Conservation (phyloP, 1,139 yeast genomes). For the Debaryomyces sp. region DNA sequence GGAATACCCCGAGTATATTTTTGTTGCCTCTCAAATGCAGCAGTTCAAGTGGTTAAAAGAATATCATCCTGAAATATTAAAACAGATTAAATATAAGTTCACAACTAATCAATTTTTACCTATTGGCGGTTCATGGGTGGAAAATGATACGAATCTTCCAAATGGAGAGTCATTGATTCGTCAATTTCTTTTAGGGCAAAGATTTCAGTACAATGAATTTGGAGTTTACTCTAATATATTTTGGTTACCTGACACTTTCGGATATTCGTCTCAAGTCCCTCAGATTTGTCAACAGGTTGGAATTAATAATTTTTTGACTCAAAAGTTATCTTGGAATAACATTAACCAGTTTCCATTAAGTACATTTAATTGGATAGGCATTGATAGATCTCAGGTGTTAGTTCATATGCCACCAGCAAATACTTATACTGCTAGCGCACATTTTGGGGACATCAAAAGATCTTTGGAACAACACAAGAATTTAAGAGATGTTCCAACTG, state of each 20-base stretch:
- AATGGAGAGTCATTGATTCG: slow-evolving; percentile 87
- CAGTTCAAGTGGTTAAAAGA: slow-evolving; percentile 89
- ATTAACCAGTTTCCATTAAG: slow-evolving; percentile 86
- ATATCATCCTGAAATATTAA: slow-evolving; percentile 81
- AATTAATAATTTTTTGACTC: slow-evolving; percentile 83
- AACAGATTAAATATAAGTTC: slow-evolving; percentile 64
- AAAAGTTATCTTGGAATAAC: slow-evolving; percentile 94
- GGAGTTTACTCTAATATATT: slow-evolving; percentile 74
- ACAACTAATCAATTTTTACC: slow-evolving; percentile 79
- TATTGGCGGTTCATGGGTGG: slow-evolving; percentile 98
- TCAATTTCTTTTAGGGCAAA: slow-evolving; percentile 88
- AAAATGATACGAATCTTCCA: slow-evolving; percentile 93
- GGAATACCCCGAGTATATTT: slow-evolving; percentile 87
- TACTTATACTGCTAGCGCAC: slow-evolving; percentile 91
- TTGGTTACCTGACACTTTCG: slow-evolving; percentile 98
- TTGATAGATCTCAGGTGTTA: slow-evolving; percentile 89
- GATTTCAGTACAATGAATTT: slow-evolving; percentile 77
- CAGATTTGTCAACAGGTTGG: slow-evolving; percentile 87
- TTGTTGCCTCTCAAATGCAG: slow-evolving; percentile 95
- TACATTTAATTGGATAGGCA: slow-evolving; percentile 93
- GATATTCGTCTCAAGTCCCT: slow-evolving; percentile 93
- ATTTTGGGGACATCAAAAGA: slow-evolving; percentile 88
- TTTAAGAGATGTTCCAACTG: slow-evolving; percentile 75
- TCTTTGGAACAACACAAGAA: slow-evolving; percentile 83
- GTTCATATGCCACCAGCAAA: slow-evolving; percentile 98